Percentiles rank a stretch among this genome's conserved stretches.
Evolutionary conservation across 176 grass and related monocot genomes (phyloP).

Genomic region (Carex scoparia): DNA sequence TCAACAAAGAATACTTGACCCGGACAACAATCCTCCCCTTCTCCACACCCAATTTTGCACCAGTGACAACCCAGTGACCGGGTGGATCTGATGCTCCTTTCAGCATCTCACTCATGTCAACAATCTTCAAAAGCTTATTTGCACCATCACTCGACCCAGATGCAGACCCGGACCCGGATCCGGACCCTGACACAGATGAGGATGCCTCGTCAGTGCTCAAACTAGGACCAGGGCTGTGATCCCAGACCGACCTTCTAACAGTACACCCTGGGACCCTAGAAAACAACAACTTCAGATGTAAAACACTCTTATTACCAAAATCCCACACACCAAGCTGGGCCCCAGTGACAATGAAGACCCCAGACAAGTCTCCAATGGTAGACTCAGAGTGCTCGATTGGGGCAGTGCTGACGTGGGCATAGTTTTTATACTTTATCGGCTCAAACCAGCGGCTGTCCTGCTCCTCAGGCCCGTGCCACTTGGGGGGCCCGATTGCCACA

Average conservation of each 20-base stretch:
- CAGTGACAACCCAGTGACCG: constrained; percentile 92
- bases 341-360: constrained; percentile 89
- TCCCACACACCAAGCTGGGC: constrained; percentile 98
- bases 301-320: constrained; percentile 78
- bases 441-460: constrained; percentile 99
- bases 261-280: constrained; percentile 96
- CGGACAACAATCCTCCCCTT: constrained; percentile 82
- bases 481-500: constrained; percentile 83
- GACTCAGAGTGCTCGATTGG: constrained; percentile 87
- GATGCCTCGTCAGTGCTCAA: constrained; percentile 54
- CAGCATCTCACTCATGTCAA: constrained; percentile 76
- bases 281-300: constrained; percentile 89
- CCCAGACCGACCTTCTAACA: constrained; percentile 96
- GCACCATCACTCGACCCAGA: constrained; percentile 49
- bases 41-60: constrained; percentile 93
- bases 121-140: constrained; percentile 77
- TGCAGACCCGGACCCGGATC: constrained; percentile 10
- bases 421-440: constrained; percentile 95
- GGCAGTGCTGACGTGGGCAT: constrained; percentile 90
- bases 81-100: constrained; percentile 85
- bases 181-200: constrained; percentile 36
- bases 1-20: constrained; percentile 97
- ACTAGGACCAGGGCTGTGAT: constrained; percentile 57
- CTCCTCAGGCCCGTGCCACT: constrained; percentile 97
- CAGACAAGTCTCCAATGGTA: constrained; percentile 83